Evolutionary conservation across 148 eudicot species (phyloP).

Genomic region (Chenopodium berlandieri): DNA sequence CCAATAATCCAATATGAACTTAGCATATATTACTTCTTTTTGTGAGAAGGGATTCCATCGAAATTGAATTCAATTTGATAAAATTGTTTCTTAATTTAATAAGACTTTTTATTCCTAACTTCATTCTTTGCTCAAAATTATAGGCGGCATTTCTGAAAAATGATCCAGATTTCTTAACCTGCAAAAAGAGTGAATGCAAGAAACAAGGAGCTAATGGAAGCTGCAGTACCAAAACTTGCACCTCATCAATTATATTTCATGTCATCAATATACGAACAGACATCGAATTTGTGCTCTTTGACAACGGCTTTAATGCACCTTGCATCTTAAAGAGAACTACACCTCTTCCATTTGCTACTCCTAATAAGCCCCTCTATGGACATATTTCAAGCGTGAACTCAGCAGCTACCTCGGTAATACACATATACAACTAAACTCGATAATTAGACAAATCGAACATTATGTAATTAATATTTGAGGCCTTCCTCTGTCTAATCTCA

Average conservation of each 20-base stretch:
- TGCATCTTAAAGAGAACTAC: conserved; percentile 55
- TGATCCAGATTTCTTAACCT: conserved; percentile 63
- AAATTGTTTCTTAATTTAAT: neutral
- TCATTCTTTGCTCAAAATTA: neutral
- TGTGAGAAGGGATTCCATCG: no score
- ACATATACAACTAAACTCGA: neutral
- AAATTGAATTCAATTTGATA: neutral
- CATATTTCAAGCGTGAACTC: conserved; percentile 74
- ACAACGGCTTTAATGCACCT: conserved; percentile 62
- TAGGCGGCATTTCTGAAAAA: conserved; percentile 65
- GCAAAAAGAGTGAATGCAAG: conserved; percentile 60
- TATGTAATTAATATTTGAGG: no score
- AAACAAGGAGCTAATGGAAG: conserved; percentile 23
- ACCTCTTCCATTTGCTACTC: conserved; percentile 54
- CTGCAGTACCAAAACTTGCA: conserved; percentile 55
- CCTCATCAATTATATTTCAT: conserved; percentile 63
- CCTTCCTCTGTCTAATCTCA: no score
- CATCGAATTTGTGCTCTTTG: conserved; percentile 70
- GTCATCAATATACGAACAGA: conserved; percentile 74
- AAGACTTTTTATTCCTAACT: neutral
- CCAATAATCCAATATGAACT: no score
- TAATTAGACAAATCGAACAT: neutral
- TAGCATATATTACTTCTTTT: no score
- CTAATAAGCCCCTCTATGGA: conserved; percentile 61
- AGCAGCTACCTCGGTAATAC: conserved; percentile 52